Evolutionary conservation across 495 filamentous ascomycete genomes (phyloP), one percentile per base, ranked within the genome.

Genomic region (Massariosphaeria phaeospora): DNA sequence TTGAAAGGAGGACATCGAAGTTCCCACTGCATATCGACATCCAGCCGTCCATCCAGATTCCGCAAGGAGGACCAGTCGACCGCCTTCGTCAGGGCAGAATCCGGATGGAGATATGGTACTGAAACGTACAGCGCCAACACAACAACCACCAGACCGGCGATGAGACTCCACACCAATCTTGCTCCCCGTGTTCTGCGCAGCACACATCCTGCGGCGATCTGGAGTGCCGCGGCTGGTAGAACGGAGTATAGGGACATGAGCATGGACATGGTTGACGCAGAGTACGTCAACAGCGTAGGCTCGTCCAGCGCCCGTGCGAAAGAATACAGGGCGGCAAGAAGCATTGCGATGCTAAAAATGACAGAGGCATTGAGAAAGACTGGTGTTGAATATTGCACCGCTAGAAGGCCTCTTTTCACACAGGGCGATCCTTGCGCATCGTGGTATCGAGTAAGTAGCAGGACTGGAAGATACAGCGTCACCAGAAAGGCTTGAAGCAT

Each of bases 231-330:
- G 31, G 26, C 13, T 18, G 15, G 24, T 47, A 47, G 23, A 10
- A 47, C 21, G 43, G 43, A 10, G 27, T n/a, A 47, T n/a, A 47
- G 23, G 11, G 43, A 47, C 23, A 47, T 18, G 15, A 21, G 23
- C 4, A 26, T 18, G 15, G 13, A 25, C 9, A 17, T 47, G 31
- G 15, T 21, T 29, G 2, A n/a, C 31, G 24, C 17, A 13, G 23
- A 18, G 23, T 3, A 9, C 9, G 26, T 29, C n/a, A n/a, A n/a
- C n/a, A n/a, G n/a, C n/a, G n/a, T 33, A 10, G 3, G 24, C 3
- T 27, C 17, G 43, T 18, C 10, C 2, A 47, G n/a, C 2, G 26
- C 26, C 13, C 10, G 9, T 15, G 24, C 27, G 24, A 21, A 47
- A 12, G 21, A 12, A 15, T 15, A 15, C 15, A 47, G 12, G 11